phyloP scores from a whole-genome alignment of 1,139 yeast species.

The Suhomyces ambrosiae region DNA sequence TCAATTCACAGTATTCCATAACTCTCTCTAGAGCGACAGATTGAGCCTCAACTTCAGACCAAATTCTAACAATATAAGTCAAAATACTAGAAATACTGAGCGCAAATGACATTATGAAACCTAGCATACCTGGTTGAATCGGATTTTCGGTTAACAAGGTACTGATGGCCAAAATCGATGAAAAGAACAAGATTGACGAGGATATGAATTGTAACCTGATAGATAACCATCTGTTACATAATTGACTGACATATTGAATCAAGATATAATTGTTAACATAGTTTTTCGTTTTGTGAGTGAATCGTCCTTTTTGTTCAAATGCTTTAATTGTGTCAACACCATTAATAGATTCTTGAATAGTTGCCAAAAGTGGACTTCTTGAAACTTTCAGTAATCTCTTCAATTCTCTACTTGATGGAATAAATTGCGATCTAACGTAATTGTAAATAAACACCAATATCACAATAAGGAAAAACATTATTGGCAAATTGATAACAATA shows the following conservation, averaged over 20 bases:
- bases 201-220: conserved; percentile 30
- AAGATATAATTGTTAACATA: conserved; percentile 20
- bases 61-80: conserved; percentile 28
- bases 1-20: conserved; percentile 28
- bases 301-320: conserved; percentile 26
- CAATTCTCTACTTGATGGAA: conserved; percentile 32
- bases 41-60: conserved; percentile 32
- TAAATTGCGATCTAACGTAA: conserved; percentile 24
- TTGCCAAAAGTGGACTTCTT: conserved; percentile 30
- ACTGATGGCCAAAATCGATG: conserved; percentile 23
- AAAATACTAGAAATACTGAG: conserved; percentile 26
- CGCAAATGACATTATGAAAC: conserved; percentile 33
- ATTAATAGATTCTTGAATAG: conserved; percentile 32
- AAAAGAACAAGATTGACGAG: conserved; percentile 24
- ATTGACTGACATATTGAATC: conserved; percentile 18
- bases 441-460: conserved; percentile 26
- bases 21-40: conserved; percentile 32
- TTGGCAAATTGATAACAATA: conserved; percentile 27
- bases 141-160: conserved; percentile 24
- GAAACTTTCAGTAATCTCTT: conserved; percentile 27
- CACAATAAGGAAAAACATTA: conserved; percentile 25
- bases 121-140: conserved; percentile 28
- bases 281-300: conserved; percentile 20
- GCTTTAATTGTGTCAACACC: conserved; percentile 37
- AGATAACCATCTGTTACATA: conserved; percentile 33